These are phyloP conservation scores for Cercospora sp. DNA, from an alignment of 2,329 filamentous ascomycete genomes.

Conservation along the genomic window DNA sequence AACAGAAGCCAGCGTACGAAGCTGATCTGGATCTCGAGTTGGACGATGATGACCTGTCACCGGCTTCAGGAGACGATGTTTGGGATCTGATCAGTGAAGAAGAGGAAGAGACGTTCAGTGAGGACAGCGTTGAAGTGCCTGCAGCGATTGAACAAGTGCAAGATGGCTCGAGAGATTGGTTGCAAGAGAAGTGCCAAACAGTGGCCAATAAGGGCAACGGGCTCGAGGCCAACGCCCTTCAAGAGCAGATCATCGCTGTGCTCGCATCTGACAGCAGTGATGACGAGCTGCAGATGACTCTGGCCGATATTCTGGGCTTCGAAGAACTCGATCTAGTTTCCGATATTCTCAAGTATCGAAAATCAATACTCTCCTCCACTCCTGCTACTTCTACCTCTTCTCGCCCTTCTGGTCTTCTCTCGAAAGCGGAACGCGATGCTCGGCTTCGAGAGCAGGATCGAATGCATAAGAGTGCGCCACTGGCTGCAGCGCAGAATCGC, in stretches of 20 bases:
- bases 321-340: constrained; percentile 92
- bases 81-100: constrained; percentile 88
- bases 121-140: constrained; percentile 58
- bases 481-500: constrained; percentile 70
- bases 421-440: constrained; percentile 74
- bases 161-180: constrained; percentile 59
- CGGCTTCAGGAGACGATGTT: constrained; percentile 72
- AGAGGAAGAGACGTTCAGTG: constrained; percentile 66
- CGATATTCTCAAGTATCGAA: constrained; percentile 77
- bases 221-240: constrained; percentile 68
- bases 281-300: constrained; percentile 84
- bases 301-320: constrained; percentile 89
- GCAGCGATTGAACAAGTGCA: constrained; percentile 36
- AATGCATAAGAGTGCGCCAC: constrained; percentile 74
- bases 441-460: constrained; percentile 73
- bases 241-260: constrained; percentile 74
- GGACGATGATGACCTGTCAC: constrained; percentile 65
- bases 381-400: constrained; percentile 38
- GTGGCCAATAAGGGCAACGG: constrained; percentile 66
- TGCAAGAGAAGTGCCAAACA: constrained; percentile 66
- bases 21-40: constrained; percentile 54
- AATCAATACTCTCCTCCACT: constrained; percentile 58
- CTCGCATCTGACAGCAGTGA: constrained; percentile 69
- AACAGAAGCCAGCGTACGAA: constrained; percentile 38
- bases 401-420: constrained; percentile 61